Base-by-base conservation (phyloP, 352 stramenopile genomes). In the Aphanomyces euteiches region DNA sequence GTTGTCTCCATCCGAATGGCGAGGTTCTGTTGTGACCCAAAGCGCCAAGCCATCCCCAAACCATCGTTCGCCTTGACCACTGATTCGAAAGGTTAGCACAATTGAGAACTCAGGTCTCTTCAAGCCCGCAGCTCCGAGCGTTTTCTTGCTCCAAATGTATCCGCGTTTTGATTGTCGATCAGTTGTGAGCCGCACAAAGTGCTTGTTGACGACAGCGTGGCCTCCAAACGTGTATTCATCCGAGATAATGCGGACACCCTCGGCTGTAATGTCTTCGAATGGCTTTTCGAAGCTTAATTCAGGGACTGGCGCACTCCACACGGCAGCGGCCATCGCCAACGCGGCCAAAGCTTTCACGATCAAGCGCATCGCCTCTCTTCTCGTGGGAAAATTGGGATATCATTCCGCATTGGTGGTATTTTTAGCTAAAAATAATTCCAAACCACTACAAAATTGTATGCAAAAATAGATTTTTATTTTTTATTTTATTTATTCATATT, bases 51-150 rank as follows among this genome's bases (percentile, higher is more conserved):
- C 87, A 66, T 95, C 87, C 66, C 87, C 87, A 48, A 85, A 95
- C 85, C 82, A 92, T 8, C 72, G 59, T 72, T 85, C 78, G 39
- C 78, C 84, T 61, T 95, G 87, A 47, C 87, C 87, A 56, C 81
- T 90, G 76, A 95, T 93, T 66, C 87, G 87, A 76, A 93, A 93
- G 60, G 84, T 93, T 47, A 95, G 69, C 56, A 93, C 80, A 47
- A 87, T 75, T 47, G 84, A 81, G 71, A 95, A 93, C 67, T 93
- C 84, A 45, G 78, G 78, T 19, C 69, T 68, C 10, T 37, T 13
- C 5, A 72, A 37, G 7, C 45, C n/a, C 10, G 36, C 57, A 7
- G 28, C 28, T 12, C 73, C 80, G 34, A 94, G 73, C 67, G 79
- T 79, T 66, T 90, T 60, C 54, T 84, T 89, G 72, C 80, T 81